Conservation (phyloP, 177 flowering plant genomes). For the Tripterygium wilfordii region DNA sequence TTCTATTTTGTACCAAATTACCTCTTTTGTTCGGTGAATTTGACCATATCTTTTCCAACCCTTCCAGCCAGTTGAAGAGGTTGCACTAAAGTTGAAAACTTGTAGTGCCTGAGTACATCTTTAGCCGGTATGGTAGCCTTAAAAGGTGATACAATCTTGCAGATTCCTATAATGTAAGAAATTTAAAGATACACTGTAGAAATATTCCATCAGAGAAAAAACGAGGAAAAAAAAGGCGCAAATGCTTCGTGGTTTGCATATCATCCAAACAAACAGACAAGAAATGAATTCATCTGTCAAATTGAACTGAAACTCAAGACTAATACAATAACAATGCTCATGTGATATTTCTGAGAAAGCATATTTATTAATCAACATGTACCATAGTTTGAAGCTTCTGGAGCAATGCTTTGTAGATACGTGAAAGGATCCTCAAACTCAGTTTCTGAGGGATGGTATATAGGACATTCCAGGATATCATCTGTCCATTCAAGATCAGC, state of each 20-base stretch:
- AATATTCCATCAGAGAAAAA: too few relatives aligned
- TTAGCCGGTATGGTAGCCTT: constrained; percentile 19
- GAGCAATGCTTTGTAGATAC: constrained; percentile 20
- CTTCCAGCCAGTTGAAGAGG: constrained; percentile 20
- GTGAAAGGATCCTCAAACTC: constrained; percentile 25
- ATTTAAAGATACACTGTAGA: background rate
- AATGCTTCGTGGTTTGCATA: too few relatives aligned
- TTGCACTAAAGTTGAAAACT: constrained; percentile 21
- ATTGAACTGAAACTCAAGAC: background rate
- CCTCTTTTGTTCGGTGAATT: constrained; percentile 11
- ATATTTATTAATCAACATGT: background rate
- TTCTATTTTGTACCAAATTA: background rate
- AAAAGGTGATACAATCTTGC: constrained; percentile 27
- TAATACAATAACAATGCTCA: too few relatives aligned
- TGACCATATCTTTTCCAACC: constrained; percentile 13
- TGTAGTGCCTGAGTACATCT: constrained; percentile 11
- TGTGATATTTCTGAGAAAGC: too few relatives aligned
- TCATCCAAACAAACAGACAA: background rate
- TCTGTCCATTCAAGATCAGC: constrained; percentile 16
- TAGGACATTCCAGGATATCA: constrained; percentile 21
- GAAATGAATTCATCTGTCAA: background rate
- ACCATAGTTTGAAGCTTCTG: constrained; percentile 27
- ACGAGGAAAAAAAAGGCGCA: background rate
- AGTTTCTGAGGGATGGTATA: constrained; percentile 14
- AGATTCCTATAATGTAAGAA: constrained; percentile 15